A percentile compares a stretch with the other conserved stretches of the same genome.
These are phyloP conservation scores for Aureobasidium pullulans DNA, from an alignment of 2,329 filamentous ascomycete genomes.

Conservation along the genomic window DNA sequence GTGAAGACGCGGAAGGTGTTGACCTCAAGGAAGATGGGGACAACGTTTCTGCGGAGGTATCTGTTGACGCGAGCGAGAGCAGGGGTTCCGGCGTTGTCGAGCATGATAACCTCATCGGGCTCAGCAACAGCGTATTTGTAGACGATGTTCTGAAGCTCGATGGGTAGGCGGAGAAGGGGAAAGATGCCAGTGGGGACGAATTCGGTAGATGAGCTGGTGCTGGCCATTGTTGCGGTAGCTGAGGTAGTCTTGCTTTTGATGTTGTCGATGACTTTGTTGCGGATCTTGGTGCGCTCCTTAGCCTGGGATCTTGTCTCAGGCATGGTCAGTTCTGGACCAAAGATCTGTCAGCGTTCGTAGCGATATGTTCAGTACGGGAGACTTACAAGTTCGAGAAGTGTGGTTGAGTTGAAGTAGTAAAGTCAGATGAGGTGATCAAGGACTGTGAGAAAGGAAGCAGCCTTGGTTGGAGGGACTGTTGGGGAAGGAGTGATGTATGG, in stretches of 20 bases:
- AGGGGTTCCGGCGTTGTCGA: background rate
- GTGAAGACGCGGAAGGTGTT: constrained; percentile 2
- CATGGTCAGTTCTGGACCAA: background rate
- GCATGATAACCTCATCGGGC: background rate
- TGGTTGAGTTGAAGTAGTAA: background rate
- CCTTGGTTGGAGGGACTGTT: background rate
- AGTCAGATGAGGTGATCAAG: background rate
- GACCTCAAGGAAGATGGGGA: background rate
- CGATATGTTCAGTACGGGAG: background rate
- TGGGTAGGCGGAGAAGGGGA: background rate
- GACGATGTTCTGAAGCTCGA: constrained; percentile 1
- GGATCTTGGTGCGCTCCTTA: background rate
- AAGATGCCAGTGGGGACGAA: background rate
- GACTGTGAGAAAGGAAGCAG: background rate
- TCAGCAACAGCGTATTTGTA: background rate
- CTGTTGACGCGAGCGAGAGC: background rate
- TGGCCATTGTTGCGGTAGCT: background rate
- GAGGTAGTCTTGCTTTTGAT: background rate
- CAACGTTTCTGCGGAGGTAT: background rate
- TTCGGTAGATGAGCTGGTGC: background rate
- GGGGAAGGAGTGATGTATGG: too few relatives aligned
- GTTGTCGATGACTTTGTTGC: background rate
- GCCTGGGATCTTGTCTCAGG: background rate
- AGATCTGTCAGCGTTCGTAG: background rate
- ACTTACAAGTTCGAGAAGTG: background rate